Conservation (phyloP, 495 filamentous ascomycete genomes). For the Penicillium antarcticum region DNA sequence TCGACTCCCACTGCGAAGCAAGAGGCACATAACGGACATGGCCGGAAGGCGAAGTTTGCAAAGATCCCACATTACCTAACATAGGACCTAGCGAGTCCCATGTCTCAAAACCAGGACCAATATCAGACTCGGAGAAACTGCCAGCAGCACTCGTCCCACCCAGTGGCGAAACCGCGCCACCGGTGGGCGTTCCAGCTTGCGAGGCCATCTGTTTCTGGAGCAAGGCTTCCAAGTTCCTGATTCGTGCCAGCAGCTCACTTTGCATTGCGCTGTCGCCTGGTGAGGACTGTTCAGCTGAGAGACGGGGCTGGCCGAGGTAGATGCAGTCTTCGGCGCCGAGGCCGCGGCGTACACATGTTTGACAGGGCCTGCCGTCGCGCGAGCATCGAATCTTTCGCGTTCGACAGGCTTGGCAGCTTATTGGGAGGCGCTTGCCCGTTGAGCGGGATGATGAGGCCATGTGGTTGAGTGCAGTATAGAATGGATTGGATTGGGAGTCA, state of each 20-base stretch:
- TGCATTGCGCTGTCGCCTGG: constrained; percentile 27
- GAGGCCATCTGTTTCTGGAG: constrained; percentile 35
- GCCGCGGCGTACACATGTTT: constrained; percentile 39
- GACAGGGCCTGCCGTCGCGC: constrained; percentile 39
- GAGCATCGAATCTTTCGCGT: constrained; percentile 40
- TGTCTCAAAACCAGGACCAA: constrained; percentile 14
- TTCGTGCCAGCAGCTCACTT: constrained; percentile 33
- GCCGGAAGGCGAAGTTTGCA: constrained; percentile 36
- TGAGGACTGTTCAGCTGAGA: constrained; percentile 31
- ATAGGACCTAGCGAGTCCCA: constrained; percentile 18
- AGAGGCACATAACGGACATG: constrained; percentile 42
- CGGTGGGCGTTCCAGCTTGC: constrained; percentile 13
- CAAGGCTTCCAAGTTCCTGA: constrained; percentile 37
- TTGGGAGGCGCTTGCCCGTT: constrained; percentile 36
- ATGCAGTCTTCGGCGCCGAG: constrained; percentile 41
- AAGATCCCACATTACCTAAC: constrained; percentile 25
- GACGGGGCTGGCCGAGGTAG: constrained; percentile 38
- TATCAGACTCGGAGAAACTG: constrained; percentile 32
- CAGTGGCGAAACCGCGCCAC: constrained; percentile 28
- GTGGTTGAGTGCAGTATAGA: neutral
- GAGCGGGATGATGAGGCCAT: constrained; percentile 29
- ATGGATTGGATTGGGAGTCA: neutral
- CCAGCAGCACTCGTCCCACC: constrained; percentile 28
- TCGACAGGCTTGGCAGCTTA: constrained; percentile 42
- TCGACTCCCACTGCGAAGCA: constrained; percentile 34